A percentile compares a stretch with the other conserved stretches of the same genome.
Evolutionary conservation across 345 rosid species (phyloP).

Genomic region (Eucalyptus regnans): DNA sequence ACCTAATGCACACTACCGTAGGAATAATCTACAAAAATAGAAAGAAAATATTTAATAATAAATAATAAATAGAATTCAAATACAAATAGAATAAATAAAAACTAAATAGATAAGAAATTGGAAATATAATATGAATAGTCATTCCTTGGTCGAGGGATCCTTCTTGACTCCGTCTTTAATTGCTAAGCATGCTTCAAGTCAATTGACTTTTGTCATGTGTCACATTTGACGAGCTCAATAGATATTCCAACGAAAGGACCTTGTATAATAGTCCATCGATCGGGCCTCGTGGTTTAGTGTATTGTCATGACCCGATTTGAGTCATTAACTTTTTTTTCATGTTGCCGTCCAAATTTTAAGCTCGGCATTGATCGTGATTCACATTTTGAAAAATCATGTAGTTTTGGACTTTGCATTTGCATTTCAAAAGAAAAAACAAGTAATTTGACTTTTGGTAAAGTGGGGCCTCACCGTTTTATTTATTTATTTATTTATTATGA

Average conservation of each 20-base stretch:
- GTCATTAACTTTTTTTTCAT: neutral
- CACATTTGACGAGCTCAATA: neutral
- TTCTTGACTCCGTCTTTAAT: neutral
- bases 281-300: neutral
- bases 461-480: neutral
- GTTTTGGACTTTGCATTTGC: neutral
- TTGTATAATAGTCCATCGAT: rapidly evolving
- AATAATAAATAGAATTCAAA: too few species aligned
- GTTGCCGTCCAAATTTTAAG: neutral
- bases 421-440: neutral
- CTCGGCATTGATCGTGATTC: neutral
- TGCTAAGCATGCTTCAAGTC: neutral
- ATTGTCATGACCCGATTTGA: neutral
- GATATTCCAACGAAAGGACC: neutral
- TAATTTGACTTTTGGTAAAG: neutral
- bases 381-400: neutral
- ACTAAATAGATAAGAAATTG: too few species aligned
- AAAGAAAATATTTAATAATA: too few species aligned
- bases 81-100: too few species aligned
- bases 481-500: neutral
- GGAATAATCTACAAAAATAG: neutral
- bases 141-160: neutral
- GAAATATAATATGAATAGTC: neutral
- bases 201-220: neutral
- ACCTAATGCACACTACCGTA: neutral